Evolutionary conservation across 768 basidiomycete species (phyloP).

Genomic region (Russula sp.): DNA sequence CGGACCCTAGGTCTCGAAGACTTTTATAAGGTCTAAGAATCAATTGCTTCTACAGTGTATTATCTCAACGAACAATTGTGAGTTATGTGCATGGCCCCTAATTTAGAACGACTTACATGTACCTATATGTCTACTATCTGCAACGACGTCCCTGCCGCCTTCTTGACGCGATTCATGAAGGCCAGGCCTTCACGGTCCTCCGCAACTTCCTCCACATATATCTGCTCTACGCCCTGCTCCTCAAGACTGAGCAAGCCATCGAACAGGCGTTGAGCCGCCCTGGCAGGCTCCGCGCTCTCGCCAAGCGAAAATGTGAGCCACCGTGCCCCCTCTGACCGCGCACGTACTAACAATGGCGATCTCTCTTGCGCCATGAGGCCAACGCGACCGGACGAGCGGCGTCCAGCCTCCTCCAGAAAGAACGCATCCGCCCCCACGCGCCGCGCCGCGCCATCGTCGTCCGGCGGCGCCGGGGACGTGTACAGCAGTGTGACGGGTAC

Average conservation of each 20-base stretch:
- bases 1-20: not conserved
- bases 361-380: conserved; percentile 67
- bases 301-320: conserved; percentile 51
- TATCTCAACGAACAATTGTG: not conserved
- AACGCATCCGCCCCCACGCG: conserved; percentile 34
- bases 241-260: conserved; percentile 84
- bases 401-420: conserved; percentile 36
- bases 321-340: conserved; percentile 34
- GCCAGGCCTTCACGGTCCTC: conserved; percentile 85
- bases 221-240: conserved; percentile 64
- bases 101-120: conserved; percentile 5
- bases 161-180: conserved; percentile 89
- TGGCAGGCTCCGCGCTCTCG: conserved; percentile 48
- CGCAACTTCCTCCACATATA: conserved; percentile 77
- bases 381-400: conserved; percentile 32
- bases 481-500: conserved; percentile 77
- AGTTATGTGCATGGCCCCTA: not conserved
- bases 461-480: conserved; percentile 31
- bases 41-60: not conserved
- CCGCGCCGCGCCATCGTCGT: conserved; percentile 28
- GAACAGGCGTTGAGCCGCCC: conserved; percentile 78
- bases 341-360: conserved; percentile 35
- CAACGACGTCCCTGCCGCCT: conserved; percentile 65
- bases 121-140: conserved; percentile 12
- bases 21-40: not conserved